Evolutionary conservation across 2,329 filamentous ascomycete species (phyloP).

Genomic region (Sarocladium kiliense): DNA sequence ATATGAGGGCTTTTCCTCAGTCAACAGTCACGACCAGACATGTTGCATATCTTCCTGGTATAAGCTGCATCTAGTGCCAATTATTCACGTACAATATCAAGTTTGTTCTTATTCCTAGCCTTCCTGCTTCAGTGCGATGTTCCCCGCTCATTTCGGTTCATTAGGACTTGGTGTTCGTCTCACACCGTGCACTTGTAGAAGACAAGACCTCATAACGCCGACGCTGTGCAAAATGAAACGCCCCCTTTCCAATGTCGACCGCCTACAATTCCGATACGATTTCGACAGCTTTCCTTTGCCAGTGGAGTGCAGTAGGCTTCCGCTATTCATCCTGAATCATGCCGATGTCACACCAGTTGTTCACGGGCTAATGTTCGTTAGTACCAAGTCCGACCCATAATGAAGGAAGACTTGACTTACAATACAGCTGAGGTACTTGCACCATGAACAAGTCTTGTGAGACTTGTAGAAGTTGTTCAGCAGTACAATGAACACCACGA

Average conservation of each 20-base stretch:
- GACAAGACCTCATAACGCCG: conserved; percentile 9
- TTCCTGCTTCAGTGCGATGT: background rate
- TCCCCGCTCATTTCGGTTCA: background rate
- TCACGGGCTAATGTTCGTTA: conserved; percentile 46
- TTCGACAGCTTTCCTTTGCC: background rate
- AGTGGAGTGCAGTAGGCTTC: background rate
- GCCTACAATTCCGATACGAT: no score
- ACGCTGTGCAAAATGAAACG: conserved; percentile 10
- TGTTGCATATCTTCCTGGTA: no score
- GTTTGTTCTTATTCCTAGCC: background rate
- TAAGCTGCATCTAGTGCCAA: no score
- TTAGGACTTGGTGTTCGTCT: background rate
- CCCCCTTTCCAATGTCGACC: background rate
- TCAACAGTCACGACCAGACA: no score
- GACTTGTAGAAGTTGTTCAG: conserved; percentile 87
- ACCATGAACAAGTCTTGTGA: conserved; percentile 73
- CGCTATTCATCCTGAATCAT: conserved; percentile 21
- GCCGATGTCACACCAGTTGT: conserved; percentile 60
- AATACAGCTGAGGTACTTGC: conserved; percentile 90
- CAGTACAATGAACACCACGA: conserved; percentile 81
- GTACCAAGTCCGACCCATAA: no score
- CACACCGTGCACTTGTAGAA: background rate
- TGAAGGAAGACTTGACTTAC: conserved; percentile 49
- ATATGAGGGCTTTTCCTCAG: no score
- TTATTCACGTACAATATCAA: background rate